Evolutionary conservation across 805 yeast genomes (phyloP), one percentile per base, ranked within the genome.

Genomic region (Monosporozyma servazzii): DNA sequence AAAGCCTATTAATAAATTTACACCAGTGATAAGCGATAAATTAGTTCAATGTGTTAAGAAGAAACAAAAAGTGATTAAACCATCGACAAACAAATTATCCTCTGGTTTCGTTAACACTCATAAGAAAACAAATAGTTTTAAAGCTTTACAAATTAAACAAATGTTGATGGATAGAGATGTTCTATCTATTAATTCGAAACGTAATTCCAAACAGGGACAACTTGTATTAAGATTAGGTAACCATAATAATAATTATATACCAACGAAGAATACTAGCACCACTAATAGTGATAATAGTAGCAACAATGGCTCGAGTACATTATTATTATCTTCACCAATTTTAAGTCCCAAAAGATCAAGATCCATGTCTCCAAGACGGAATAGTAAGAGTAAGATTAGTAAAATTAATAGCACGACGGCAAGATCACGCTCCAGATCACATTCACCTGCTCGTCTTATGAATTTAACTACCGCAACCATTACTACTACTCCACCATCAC

Each of bases 71-170:
- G 30, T 27, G 13, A 39, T 17, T 25, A 33, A 33, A 33, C 37
- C 37, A 33, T 13, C 33, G 4, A 47, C 29, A 18, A 51, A 40
- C 25, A 25, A 25, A 25, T 25, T 25, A 25, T 25, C 27, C 7
- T 25, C 27, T 25, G 20, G 36, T 13, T 18, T 10, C 5, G 23
- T 20, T 3, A 45, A 40, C 23, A 20, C 45, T 25, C 71, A 68
- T 51, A 67, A 62, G 52, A 68, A 68, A 49, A 65, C 69, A 2
- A 66, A 67, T 51, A 65, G 70, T 47, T 68, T 67, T 49, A 68
- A 67, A 54, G 71, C 71, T 2, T 53, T 66, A 49, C 67, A 67
- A 54, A 46, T 67, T 48, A 68, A 66, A 47, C 62, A 62, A 36
- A 51, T 68, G 46, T 53, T 68, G 36, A 61, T 59, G 33, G 58